A percentile compares a stretch with the other conserved stretches of the same genome.
These are phyloP conservation scores for Phoenix dactylifera DNA, from an alignment of 176 grass and related monocot species.

Conservation along the genomic window DNA sequence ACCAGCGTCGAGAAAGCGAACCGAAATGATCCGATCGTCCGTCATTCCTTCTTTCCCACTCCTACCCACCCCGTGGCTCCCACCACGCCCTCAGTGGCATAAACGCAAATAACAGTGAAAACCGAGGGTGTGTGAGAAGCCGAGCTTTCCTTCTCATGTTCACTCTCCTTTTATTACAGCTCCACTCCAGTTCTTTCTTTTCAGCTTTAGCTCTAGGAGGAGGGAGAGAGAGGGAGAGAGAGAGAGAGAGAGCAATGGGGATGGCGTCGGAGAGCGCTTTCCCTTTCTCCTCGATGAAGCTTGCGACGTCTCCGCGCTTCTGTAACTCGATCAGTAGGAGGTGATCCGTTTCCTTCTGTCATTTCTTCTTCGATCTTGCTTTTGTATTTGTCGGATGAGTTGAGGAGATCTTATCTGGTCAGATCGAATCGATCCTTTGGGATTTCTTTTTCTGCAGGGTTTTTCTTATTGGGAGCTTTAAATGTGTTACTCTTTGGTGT, in stretches of 20 bases:
- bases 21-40: too few species aligned
- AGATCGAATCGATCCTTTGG: too few species aligned
- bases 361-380: not conserved
- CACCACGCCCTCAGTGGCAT: conserved; percentile 6
- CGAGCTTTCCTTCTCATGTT: conserved; percentile 4
- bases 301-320: conserved; percentile 29
- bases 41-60: too few species aligned
- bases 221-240: not conserved
- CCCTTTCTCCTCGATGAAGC: conserved; percentile 14
- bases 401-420: not conserved
- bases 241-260: too few species aligned
- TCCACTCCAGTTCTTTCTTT: not conserved
- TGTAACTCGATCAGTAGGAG: conserved; percentile 35
- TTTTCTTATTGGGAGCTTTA: too few species aligned
- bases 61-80: not conserved
- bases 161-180: not conserved
- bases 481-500: too few species aligned
- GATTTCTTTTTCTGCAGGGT: too few species aligned
- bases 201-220: not conserved
- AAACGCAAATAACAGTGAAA: not conserved
- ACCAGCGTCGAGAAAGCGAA: too few species aligned
- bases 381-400: not conserved
- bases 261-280: conserved; percentile 9
- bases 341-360: conserved; percentile 4
- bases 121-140: not conserved